Percentiles rank a stretch among this genome's conserved stretches.
These are phyloP conservation scores for Candida mesenterica DNA, from an alignment of 1,139 yeast genomes.

Conservation along the genomic window DNA sequence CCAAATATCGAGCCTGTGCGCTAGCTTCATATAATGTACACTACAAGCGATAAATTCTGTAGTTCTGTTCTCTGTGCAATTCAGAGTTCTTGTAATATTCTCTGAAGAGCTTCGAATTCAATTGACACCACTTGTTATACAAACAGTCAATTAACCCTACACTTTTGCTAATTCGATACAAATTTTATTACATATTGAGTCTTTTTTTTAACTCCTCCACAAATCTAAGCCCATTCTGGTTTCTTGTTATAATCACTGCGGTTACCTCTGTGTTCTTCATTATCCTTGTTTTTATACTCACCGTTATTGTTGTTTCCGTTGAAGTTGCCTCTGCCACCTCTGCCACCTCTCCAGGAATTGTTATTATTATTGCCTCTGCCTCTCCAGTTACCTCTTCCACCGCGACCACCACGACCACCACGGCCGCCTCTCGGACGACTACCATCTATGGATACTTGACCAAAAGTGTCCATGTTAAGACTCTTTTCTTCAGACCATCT, in stretches of 20 bases:
- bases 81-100: too few species aligned
- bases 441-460: slow-evolving; percentile 26
- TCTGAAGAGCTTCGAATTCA: too few species aligned
- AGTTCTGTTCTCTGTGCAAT: too few species aligned
- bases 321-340: slow-evolving; percentile 18
- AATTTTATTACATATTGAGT: too few species aligned
- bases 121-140: too few species aligned
- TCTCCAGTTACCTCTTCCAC: slow-evolving; percentile 24
- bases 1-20: too few species aligned
- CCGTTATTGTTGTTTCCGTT: slow-evolving; percentile 4
- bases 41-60: too few species aligned
- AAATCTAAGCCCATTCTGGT: slow-evolving; percentile 43
- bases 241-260: slow-evolving; percentile 27
- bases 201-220: too few species aligned
- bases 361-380: slow-evolving; percentile 21
- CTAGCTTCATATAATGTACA: too few species aligned
- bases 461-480: slow-evolving; percentile 28
- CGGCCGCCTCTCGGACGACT: slow-evolving; percentile 30
- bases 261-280: slow-evolving; percentile 15
- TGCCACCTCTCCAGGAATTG: slow-evolving; percentile 11
- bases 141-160: too few species aligned
- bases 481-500: slow-evolving; percentile 64
- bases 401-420: slow-evolving; percentile 32
- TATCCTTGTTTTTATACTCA: slow-evolving; percentile 16
- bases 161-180: too few species aligned